Base-by-base conservation (phyloP, 768 basidiomycete genomes). In the Amanita rubescens region DNA sequence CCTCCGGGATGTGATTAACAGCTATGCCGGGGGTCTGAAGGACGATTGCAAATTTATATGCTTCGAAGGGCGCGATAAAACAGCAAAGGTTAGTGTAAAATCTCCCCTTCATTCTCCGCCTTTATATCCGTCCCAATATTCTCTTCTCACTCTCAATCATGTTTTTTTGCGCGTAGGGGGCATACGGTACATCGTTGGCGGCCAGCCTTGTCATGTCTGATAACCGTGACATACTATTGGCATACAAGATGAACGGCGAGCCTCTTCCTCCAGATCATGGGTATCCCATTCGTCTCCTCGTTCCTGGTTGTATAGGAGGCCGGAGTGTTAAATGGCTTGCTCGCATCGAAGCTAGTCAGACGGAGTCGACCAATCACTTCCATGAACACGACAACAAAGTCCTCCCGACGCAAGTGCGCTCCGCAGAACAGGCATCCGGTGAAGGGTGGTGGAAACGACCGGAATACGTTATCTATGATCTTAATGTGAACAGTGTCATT, bases 271-370 rank as follows among this genome's bases (percentile, higher is more conserved):
- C 81, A 5, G 83, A 85, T 57, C 84, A 86, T 55, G 84, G 84
- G 10, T 82, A 74, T 58, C 84, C 84, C 0, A 60, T 85, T n/a
- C 73, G 84, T n/a, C 63, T 83, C 4, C 70, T 85, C 55, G 71
- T 85, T 0, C 82, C 84, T 0, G 79, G 79, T 3, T 77, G 81
- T 51, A 83, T 85, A 41, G 84, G 83, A 22, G 83, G 81, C 3
- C 68, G 79, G 24, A 75, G 73, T 24, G 78, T 81, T 19, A 76
- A 85, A 67, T 85, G 84, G 84, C 64, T 85, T 30, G 72, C 63
- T 43, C 68, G 69, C 35, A 82, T 85, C 54, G 78, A 81, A 58
- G 58, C 83, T 17, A 75, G 74, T 11, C 66, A 70, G 20, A 54
- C 62, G 12, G 80, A 84, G 61, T 74, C 70, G 44, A 77, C 82